phyloP scores from a whole-genome alignment of 306 rosid genomes.

The Bauhinia variegata region DNA sequence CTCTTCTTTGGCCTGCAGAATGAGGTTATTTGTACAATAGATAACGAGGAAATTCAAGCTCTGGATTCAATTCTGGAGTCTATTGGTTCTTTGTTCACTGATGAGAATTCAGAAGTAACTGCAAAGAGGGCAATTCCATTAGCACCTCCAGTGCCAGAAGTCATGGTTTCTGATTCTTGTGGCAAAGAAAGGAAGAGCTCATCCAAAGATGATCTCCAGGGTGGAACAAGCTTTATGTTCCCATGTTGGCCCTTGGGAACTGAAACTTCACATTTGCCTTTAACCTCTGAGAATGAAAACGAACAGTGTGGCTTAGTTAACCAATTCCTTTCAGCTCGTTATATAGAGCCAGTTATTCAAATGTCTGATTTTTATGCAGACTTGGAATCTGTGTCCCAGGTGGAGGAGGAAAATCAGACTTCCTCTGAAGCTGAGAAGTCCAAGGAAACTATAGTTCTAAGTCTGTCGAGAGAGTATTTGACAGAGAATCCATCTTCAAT shows the following conservation, averaged over 20 bases:
- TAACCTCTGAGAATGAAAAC: slow-evolving; percentile 21
- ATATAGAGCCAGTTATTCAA: slow-evolving; percentile 35
- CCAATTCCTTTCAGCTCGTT: slow-evolving; percentile 34
- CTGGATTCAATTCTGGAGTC: slow-evolving; percentile 41
- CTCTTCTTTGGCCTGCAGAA: slow-evolving; percentile 37
- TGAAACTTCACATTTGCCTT: slow-evolving; percentile 32
- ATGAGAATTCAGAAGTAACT: slow-evolving; percentile 38
- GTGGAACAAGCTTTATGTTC: slow-evolving; percentile 10
- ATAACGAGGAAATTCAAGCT: slow-evolving; percentile 42
- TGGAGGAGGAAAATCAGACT: slow-evolving; percentile 17
- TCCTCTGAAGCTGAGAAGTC: slow-evolving; percentile 30
- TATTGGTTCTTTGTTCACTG: slow-evolving; percentile 34
- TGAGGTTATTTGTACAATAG: slow-evolving; percentile 33
- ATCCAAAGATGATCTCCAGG: slow-evolving; percentile 26
- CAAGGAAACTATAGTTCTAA: slow-evolving; percentile 39
- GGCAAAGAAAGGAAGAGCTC: slow-evolving; percentile 39
- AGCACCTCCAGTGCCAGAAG: slow-evolving; percentile 44
- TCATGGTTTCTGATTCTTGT: slow-evolving; percentile 27
- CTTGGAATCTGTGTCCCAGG: not conserved
- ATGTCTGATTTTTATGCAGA: not conserved
- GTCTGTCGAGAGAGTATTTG: slow-evolving; percentile 42
- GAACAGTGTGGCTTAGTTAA: slow-evolving; percentile 6
- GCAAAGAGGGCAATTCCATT: slow-evolving; percentile 42
- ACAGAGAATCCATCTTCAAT: slow-evolving; percentile 35
- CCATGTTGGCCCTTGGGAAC: slow-evolving; percentile 30